Evolutionary conservation across 1,284 basidiomycete species (phyloP).

Genomic region (Termitomyces sp.): DNA sequence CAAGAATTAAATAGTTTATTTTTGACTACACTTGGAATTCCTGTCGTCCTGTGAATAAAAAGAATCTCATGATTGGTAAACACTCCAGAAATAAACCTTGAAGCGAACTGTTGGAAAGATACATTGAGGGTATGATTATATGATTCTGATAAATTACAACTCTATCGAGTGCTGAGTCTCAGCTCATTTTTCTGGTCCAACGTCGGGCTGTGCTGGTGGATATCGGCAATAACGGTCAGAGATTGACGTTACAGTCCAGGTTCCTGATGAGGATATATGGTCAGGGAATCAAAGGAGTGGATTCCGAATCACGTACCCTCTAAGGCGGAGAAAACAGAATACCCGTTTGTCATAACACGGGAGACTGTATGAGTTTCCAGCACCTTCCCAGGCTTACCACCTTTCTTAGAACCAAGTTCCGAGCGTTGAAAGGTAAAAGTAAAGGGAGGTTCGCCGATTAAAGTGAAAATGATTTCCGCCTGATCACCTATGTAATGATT

Average conservation of each 20-base stretch:
- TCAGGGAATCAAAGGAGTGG: not conserved
- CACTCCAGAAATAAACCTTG: not conserved
- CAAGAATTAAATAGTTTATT: not conserved
- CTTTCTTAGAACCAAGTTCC: constrained; percentile 60
- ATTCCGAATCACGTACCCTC: constrained; percentile 58
- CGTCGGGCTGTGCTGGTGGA: constrained; percentile 47
- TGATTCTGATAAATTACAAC: constrained; percentile 14
- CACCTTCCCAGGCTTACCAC: constrained; percentile 62
- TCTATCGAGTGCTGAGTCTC: constrained; percentile 9
- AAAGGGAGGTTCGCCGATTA: constrained; percentile 90
- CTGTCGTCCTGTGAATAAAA: not conserved
- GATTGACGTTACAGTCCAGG: constrained; percentile 90
- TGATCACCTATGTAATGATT: constrained; percentile 60
- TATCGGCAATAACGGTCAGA: constrained; percentile 82
- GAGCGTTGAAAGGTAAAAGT: constrained; percentile 90
- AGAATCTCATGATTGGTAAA: too few species aligned
- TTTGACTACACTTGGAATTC: not conserved
- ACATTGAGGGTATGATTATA: constrained; percentile 13
- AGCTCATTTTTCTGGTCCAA: constrained; percentile 28
- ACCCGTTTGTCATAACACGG: constrained; percentile 70
- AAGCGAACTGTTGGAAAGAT: constrained; percentile 2
- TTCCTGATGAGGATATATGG: constrained; percentile 45
- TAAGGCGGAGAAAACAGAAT: constrained; percentile 83
- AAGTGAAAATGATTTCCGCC: constrained; percentile 87
- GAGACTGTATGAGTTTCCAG: constrained; percentile 88